A percentile compares a stretch with the other conserved stretches of the same genome.
Conservation (phyloP, 768 basidiomycete species). For the Boletus rubroflammeus region DNA sequence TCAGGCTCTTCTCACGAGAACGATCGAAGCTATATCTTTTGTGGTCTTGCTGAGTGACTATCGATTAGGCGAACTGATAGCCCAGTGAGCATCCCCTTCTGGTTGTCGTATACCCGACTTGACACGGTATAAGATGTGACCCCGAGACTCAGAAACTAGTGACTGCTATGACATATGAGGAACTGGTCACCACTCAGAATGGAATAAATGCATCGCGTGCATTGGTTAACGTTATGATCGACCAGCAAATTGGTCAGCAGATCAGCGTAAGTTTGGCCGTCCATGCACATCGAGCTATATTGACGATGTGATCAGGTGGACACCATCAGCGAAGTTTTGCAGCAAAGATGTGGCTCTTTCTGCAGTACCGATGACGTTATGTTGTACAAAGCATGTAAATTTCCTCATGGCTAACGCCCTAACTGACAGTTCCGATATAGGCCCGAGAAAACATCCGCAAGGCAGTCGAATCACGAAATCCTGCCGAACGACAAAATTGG, state of each 20-base stretch:
- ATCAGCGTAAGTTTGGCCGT: constrained; percentile 63
- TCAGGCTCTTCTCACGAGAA: constrained; percentile 68
- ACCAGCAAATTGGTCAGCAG: constrained; percentile 97
- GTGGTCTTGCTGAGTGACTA: constrained; percentile 91
- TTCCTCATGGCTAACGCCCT: not conserved
- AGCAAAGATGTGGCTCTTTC: constrained; percentile 94
- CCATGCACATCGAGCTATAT: not conserved
- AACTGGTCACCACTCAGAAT: constrained; percentile 77
- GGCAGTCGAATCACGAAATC: constrained; percentile 77
- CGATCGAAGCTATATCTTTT: constrained; percentile 94
- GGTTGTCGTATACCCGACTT: constrained; percentile 1
- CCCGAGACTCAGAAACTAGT: constrained; percentile 67
- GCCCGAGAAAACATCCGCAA: constrained; percentile 92
- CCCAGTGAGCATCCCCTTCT: constrained; percentile 51
- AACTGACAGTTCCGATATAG: constrained; percentile 36
- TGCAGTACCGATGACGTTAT: constrained; percentile 98
- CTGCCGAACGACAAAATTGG: constrained; percentile 70
- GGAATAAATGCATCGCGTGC: constrained; percentile 87
- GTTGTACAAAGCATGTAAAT: constrained; percentile 76
- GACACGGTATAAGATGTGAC: constrained; percentile 55
- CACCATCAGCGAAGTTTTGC: constrained; percentile 91
- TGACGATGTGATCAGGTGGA: constrained; percentile 63
- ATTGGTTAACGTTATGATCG: constrained; percentile 92
- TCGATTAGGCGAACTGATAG: constrained; percentile 77
- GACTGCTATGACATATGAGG: constrained; percentile 73